Evolutionary conservation across 495 filamentous ascomycete genomes (phyloP).

Genomic region (Aspergillus coremiiformis): DNA sequence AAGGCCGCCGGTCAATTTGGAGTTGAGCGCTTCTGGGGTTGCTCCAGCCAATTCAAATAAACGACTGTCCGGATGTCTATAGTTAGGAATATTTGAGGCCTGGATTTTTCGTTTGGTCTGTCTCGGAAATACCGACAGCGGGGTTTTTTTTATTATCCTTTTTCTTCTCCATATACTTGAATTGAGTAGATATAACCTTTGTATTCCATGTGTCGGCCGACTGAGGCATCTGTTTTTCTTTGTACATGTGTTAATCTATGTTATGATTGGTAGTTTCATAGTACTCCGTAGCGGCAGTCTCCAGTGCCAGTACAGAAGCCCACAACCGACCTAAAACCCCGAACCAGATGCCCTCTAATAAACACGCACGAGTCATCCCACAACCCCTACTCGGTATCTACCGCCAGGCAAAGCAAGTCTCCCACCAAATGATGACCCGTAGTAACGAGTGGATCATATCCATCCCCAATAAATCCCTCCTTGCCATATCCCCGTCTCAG

Average conservation of each 20-base stretch:
- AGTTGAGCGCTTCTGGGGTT: conserved; percentile 79
- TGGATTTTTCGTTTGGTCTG: conserved; percentile 2
- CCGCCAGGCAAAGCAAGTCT: too few species aligned
- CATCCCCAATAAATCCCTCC: too few species aligned
- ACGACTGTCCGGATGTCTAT: conserved; percentile 9
- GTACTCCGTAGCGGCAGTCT: not conserved
- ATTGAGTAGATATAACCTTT: conserved; percentile 34
- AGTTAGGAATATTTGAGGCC: conserved; percentile 18
- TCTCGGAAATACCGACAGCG: conserved; percentile 10
- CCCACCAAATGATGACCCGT: too few species aligned
- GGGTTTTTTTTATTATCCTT: conserved; percentile 18
- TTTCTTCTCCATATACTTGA: conserved; percentile 23
- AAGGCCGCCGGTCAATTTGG: conserved; percentile 60
- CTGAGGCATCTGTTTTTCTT: conserved; percentile 27
- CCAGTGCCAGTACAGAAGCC: too few species aligned
- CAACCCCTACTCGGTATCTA: too few species aligned
- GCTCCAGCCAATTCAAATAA: conserved; percentile 45
- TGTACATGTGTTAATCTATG: conserved; percentile 26
- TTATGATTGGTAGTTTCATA: not conserved
- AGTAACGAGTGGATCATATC: too few species aligned
- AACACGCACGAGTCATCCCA: too few species aligned
- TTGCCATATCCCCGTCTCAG: too few species aligned
- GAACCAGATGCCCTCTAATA: too few species aligned
- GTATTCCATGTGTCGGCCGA: conserved; percentile 32
- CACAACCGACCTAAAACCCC: too few species aligned